Evolutionary conservation across 2,329 filamentous ascomycete species (phyloP).

Genomic region (Epichloe scottii): DNA sequence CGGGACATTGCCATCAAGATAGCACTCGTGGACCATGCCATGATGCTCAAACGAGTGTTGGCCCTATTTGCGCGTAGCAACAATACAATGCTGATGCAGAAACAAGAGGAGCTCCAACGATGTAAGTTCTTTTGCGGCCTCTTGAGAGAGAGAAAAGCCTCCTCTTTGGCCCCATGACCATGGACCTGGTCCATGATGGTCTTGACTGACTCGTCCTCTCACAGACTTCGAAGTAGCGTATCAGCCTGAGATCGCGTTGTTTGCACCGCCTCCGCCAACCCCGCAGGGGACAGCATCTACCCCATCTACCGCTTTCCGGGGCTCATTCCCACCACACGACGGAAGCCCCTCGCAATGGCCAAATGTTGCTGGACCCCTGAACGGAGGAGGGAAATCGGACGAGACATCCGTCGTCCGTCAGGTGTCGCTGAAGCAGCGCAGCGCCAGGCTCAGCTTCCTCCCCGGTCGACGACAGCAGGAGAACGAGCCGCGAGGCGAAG

Average conservation of each 20-base stretch:
- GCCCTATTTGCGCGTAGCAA: slow-evolving; percentile 52
- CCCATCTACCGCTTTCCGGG: slow-evolving; percentile 33
- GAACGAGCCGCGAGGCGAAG: slow-evolving; percentile 17
- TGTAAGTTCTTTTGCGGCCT: slow-evolving; percentile 36
- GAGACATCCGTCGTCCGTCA: slow-evolving; percentile 39
- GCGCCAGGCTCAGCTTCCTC: slow-evolving; percentile 44
- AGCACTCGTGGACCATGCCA: slow-evolving; percentile 77
- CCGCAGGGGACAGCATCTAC: slow-evolving; percentile 27
- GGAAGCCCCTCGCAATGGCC: slow-evolving; percentile 19
- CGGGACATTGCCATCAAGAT: slow-evolving; percentile 73
- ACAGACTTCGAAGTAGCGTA: slow-evolving; percentile 51
- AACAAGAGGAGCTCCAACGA: slow-evolving; percentile 47
- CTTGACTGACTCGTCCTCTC: background rate
- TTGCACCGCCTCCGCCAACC: slow-evolving; percentile 37
- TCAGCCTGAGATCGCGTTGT: slow-evolving; percentile 51
- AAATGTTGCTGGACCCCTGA: slow-evolving; percentile 22
- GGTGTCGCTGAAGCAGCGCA: slow-evolving; percentile 38
- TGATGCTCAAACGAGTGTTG: slow-evolving; percentile 75
- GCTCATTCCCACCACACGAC: slow-evolving; percentile 30
- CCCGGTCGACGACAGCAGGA: slow-evolving; percentile 37
- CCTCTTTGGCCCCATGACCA: too few relatives aligned
- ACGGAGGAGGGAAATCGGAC: slow-evolving; percentile 27
- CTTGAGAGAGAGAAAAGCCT: too few relatives aligned
- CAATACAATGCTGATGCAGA: slow-evolving; percentile 43
- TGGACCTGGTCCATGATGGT: background rate